These are phyloP conservation scores for Boletus austroedulis DNA, from an alignment of 1,284 basidiomycete species.

Conservation along the genomic window DNA sequence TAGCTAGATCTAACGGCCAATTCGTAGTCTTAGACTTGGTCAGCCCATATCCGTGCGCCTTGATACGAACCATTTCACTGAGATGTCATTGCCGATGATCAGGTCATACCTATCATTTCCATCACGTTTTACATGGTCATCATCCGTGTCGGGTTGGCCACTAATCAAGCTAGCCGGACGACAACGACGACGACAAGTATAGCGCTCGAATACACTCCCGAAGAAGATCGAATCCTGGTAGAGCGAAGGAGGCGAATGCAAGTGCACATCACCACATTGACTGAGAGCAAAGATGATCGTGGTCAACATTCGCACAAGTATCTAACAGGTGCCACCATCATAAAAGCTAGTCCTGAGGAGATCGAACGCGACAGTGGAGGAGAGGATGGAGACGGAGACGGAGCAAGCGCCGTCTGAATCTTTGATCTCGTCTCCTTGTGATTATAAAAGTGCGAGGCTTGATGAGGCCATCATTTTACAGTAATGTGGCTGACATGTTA, in stretches of 20 bases:
- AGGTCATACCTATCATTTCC: slow-evolving; percentile 9
- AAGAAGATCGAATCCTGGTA: not conserved
- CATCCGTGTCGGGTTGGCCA: not conserved
- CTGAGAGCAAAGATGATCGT: not conserved
- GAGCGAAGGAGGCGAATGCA: not conserved
- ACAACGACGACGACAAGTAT: not conserved
- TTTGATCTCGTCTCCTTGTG: not conserved
- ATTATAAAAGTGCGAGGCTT: not conserved
- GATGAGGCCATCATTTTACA: not conserved
- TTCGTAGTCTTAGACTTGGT: slow-evolving; percentile 22
- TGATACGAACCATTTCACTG: not conserved
- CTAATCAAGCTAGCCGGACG: not conserved
- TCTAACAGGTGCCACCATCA: not conserved
- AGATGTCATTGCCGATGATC: not conserved
- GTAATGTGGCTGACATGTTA: not conserved
- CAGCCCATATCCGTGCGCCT: not conserved
- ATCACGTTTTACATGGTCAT: slow-evolving; percentile 9
- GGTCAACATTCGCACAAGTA: not conserved
- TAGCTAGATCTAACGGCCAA: slow-evolving; percentile 6
- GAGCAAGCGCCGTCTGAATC: not conserved
- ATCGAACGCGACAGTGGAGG: not conserved
- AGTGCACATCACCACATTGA: not conserved
- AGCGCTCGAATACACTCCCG: not conserved
- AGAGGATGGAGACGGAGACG: not conserved
- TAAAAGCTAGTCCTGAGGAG: not conserved